Base-by-base conservation (phyloP, 106 monocot genomes). In the Dioscorea zingiberensis region DNA sequence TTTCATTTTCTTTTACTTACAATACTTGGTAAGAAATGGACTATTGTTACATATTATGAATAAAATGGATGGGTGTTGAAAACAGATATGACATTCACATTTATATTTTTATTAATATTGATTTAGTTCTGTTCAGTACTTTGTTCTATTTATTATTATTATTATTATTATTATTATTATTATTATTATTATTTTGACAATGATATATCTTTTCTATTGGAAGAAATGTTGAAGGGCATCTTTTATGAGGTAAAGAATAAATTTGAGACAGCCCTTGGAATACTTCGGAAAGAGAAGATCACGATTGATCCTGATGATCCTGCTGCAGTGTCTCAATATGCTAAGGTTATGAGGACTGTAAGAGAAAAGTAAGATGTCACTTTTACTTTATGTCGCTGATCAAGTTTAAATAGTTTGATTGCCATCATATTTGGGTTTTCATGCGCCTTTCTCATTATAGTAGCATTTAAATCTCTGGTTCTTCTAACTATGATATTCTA, bases 161-260 rank as follows among this genome's bases (percentile, higher is more conserved):
- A 32, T 22, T n/a, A 21, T 17, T 68, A 19, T 19, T 2, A 21
- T 57, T 58, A 29, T 48, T 65, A 48, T 38, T 65, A 30, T 26
- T 29, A 44, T 16, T 59, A n/a, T 46, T 46, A 9, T 29, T 19
- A 2, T 58, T 64, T 22, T 64, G 48, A 60, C 46, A 13, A 54
- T 69, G 6, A 1, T 11, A 22, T 45, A 27, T 44, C 24, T 59
- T 73, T 69, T 68, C n/a, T 72, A 44, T 51, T 79, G 22, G 29
- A 47, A 94, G 94, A 95, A 69, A 85, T 91, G 58, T 74, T 95
- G 81, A 95, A 91, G 80, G 77, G 74, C 76, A 95, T 95, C 53
- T 95, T 95, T 71, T 81, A 82, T 63, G 94, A 95, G 28, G 94
- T 95, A 27, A 95, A 95, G 76, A 88, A 88, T 51, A 91, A 88